Evolutionary conservation across 1,284 basidiomycete species (phyloP).

Genomic region (Moniliella sp.): DNA sequence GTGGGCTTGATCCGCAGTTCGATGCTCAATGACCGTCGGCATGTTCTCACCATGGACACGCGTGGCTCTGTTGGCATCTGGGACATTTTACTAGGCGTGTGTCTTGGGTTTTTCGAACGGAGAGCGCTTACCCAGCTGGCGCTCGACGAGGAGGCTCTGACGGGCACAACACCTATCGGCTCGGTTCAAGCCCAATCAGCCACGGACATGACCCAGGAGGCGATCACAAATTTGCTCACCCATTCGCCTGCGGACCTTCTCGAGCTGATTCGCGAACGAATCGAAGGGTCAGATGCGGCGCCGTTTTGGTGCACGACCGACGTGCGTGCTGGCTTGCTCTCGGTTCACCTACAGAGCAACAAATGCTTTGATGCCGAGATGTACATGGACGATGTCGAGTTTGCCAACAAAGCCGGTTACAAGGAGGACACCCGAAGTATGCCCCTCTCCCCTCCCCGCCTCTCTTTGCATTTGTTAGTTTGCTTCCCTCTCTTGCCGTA

Average conservation of each 20-base stretch:
- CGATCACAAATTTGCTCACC: constrained; percentile 4
- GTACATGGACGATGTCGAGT: constrained; percentile 61
- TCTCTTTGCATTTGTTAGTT: background rate
- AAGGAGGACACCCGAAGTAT: constrained; percentile 46
- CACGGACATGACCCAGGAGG: background rate
- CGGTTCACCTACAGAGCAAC: constrained; percentile 60
- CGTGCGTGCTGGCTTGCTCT: constrained; percentile 66
- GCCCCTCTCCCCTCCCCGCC: background rate
- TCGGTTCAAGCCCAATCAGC: constrained; percentile 43
- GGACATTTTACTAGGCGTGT: constrained; percentile 63
- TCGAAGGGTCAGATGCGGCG: constrained; percentile 75
- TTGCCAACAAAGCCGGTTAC: constrained; percentile 15
- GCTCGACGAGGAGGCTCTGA: no score
- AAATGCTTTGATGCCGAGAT: constrained; percentile 79
- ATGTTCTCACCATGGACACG: constrained; percentile 74
- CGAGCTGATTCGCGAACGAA: constrained; percentile 61
- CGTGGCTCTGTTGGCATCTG: constrained; percentile 63
- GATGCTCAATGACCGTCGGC: constrained; percentile 70
- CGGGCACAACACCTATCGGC: no score
- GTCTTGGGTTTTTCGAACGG: constrained; percentile 53
- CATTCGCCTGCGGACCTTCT: constrained; percentile 45
- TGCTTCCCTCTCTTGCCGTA: background rate
- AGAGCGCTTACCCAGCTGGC: no score
- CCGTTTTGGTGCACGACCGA: constrained; percentile 69
- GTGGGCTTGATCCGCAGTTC: constrained; percentile 66